Conservation (phyloP, 2,329 filamentous ascomycete genomes). For the Scedosporium boydii region DNA sequence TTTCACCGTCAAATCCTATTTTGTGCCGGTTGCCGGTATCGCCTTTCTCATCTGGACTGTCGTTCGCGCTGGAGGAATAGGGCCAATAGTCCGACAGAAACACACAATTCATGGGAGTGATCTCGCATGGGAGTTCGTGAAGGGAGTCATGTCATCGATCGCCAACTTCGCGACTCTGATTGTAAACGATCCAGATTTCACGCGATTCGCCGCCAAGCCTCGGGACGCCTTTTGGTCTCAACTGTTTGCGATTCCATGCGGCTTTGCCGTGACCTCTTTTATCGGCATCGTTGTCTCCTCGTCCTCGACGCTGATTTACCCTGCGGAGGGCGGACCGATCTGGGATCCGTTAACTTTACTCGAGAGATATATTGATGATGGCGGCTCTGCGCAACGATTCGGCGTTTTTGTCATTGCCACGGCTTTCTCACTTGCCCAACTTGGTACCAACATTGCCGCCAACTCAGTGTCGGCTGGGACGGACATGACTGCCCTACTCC, state of each 20-base stretch:
- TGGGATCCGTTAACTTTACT: constrained; percentile 67
- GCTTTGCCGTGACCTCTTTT: constrained; percentile 73
- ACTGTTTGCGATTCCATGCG: constrained; percentile 60
- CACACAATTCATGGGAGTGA: constrained; percentile 53
- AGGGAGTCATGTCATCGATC: constrained; percentile 80
- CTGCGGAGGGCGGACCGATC: constrained; percentile 40
- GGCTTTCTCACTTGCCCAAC: constrained; percentile 68
- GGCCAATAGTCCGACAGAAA: constrained; percentile 68
- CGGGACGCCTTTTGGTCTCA: constrained; percentile 73
- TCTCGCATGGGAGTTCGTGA: constrained; percentile 74
- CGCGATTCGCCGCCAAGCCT: constrained; percentile 71
- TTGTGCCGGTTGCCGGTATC: constrained; percentile 75
- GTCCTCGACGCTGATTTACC: constrained; percentile 59
- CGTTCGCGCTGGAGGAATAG: constrained; percentile 70
- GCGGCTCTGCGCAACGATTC: constrained; percentile 58
- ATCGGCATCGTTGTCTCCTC: constrained; percentile 74
- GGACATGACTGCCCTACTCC: constrained; percentile 71
- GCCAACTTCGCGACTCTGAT: constrained; percentile 88
- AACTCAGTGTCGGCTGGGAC: constrained; percentile 79
- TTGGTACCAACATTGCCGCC: constrained; percentile 80
- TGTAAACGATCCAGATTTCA: constrained; percentile 73
- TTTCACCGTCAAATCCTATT: constrained; percentile 81
- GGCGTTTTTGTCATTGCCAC: constrained; percentile 65
- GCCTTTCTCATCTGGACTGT: constrained; percentile 84
- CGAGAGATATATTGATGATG: constrained; percentile 57